Evolutionary conservation across 2,329 filamentous ascomycete species (phyloP).

Genomic region (Penicillium crustosum): DNA sequence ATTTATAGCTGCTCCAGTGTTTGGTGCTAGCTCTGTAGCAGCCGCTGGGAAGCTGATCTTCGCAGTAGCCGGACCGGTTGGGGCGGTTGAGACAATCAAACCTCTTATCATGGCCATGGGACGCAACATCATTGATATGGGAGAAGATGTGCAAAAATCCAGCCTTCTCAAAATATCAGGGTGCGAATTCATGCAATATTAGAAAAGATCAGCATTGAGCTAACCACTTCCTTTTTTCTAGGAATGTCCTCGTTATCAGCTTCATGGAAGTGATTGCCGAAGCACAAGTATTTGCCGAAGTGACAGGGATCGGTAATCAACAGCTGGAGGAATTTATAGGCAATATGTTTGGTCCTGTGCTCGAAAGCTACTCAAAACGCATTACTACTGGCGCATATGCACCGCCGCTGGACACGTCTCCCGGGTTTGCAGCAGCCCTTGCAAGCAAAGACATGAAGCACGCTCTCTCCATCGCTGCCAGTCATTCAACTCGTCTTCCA

Average conservation of each 20-base stretch:
- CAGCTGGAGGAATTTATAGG: slow-evolving; percentile 46
- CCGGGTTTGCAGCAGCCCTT: slow-evolving; percentile 18
- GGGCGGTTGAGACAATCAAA: slow-evolving; percentile 36
- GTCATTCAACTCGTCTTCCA: slow-evolving; percentile 5
- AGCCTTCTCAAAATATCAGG: slow-evolving; percentile 49
- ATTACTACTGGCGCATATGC: slow-evolving; percentile 23
- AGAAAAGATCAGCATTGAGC: background rate
- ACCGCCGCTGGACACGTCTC: slow-evolving; percentile 10
- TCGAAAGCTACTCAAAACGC: slow-evolving; percentile 19
- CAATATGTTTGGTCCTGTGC: slow-evolving; percentile 20
- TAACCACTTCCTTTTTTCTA: slow-evolving; percentile 14
- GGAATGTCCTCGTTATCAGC: slow-evolving; percentile 52
- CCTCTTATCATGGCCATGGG: slow-evolving; percentile 44
- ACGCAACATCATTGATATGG: slow-evolving; percentile 42
- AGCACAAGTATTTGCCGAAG: slow-evolving; percentile 52
- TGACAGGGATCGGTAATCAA: slow-evolving; percentile 42
- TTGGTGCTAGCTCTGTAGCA: slow-evolving; percentile 54
- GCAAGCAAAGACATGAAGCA: slow-evolving; percentile 20
- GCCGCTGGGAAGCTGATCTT: slow-evolving; percentile 49
- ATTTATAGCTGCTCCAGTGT: slow-evolving; percentile 52
- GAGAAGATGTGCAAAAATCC: slow-evolving; percentile 46
- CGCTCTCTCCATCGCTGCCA: slow-evolving; percentile 12
- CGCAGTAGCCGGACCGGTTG: slow-evolving; percentile 45
- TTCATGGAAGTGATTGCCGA: slow-evolving; percentile 53
- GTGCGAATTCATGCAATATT: slow-evolving; percentile 24